Base-by-base conservation (phyloP, 176 grass and related monocot genomes). In the Pontederia crassipes region DNA sequence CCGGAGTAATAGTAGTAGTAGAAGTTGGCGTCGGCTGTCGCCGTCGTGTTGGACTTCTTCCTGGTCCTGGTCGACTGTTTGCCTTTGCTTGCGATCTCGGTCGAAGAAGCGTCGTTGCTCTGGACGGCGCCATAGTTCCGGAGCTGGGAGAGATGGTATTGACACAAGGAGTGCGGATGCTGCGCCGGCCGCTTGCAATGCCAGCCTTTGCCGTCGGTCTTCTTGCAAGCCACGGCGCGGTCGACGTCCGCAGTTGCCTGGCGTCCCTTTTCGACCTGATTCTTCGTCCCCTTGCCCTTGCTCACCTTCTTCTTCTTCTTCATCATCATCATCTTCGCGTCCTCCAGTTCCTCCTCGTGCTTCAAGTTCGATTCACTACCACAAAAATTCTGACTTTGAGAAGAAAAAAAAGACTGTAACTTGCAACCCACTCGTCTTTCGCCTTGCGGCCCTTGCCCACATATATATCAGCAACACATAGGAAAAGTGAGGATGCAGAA, bases 1-100 rank as follows among this genome's bases (percentile, higher is more conserved):
- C 82, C 82, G 0, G 69, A 26, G 6, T 85, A 89, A 68, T 79
- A 82, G 45, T 80, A 80, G 32, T 73, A 73, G 71, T 47, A 63
- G 11, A 18, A 54, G 35, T 55, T 40, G 10, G 71, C 4, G n/a
- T 17, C 18, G n/a, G 8, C 71, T 13, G 10, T 29, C 12, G 18
- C 52, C 0, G 13, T 48, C 13, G 24, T 17, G 32, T 18, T 52
- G 9, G n/a, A 10, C 13, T 29, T 55, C 66, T 56, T 68, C n/a
- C 46, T 68, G 17, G 12, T 40, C 10, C 26, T 9, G 3, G 10
- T 17, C 45, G 15, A 8, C 17, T 6, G 2, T 10, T 56, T n/a
- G 52, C 29, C 35, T 56, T 27, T 10, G 26, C 20, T 51, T 1
- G 11, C 3, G 9, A 10, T 8, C n/a, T 16, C 8, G 24, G 28